Conservation (phyloP, 2,329 filamentous ascomycete genomes). For the Leptoxyphium fumago region DNA sequence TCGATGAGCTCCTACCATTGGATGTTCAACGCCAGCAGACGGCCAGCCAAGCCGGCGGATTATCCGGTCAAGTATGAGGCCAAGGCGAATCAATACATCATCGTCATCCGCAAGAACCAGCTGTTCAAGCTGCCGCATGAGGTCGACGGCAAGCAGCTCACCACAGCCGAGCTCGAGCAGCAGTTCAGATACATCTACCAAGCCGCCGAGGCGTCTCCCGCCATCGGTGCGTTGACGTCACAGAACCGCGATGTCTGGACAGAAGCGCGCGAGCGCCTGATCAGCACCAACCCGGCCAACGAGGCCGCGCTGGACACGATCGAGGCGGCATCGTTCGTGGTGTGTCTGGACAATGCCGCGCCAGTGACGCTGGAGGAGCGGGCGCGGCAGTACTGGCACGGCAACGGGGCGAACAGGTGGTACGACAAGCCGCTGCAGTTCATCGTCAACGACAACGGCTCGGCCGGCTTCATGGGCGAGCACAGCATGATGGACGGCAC, state of each 20-base stretch:
- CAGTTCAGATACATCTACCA: constrained; percentile 80
- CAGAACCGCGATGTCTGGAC: constrained; percentile 92
- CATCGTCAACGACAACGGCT: constrained; percentile 95
- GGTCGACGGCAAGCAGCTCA: constrained; percentile 70
- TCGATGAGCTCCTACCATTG: constrained; percentile 98
- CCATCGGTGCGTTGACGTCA: constrained; percentile 73
- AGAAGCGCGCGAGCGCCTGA: constrained; percentile 58
- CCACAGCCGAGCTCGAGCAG: constrained; percentile 73
- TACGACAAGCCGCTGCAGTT: constrained; percentile 97
- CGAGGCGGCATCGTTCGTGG: constrained; percentile 76
- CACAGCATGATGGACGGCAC: constrained; percentile 99
- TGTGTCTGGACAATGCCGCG: constrained; percentile 83
- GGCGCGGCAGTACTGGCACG: constrained; percentile 94
- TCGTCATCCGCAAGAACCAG: constrained; percentile 87
- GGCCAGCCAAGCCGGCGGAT: constrained; percentile 70
- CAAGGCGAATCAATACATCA: constrained; percentile 68
- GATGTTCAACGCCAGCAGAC: constrained; percentile 94
- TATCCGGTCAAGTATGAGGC: constrained; percentile 67
- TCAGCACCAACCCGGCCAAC: constrained; percentile 66
- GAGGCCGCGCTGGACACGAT: constrained; percentile 63
- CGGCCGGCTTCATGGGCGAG: constrained; percentile 93
- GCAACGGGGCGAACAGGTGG: constrained; percentile 90
- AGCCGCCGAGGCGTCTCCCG: constrained; percentile 53
- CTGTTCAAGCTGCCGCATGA: constrained; percentile 88
- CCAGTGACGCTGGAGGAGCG: constrained; percentile 93